Evolutionary conservation across 176 grass and related monocot species (phyloP).

Genomic region (Paspalum notatum): DNA sequence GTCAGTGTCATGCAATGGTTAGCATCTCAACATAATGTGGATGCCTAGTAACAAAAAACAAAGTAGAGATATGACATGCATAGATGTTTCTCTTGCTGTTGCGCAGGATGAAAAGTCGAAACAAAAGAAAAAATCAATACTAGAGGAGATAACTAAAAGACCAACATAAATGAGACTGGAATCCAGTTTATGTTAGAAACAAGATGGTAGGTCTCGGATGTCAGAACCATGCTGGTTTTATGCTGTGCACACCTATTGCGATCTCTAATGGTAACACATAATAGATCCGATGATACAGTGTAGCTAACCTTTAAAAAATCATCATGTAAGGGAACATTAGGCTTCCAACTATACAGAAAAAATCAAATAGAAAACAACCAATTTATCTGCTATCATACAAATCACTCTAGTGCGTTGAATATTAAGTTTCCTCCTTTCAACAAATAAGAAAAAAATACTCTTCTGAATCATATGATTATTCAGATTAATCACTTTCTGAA

Average conservation of each 20-base stretch:
- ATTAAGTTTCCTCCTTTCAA: conserved; percentile 14
- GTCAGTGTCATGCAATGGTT: conserved; percentile 8
- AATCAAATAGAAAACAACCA: not conserved
- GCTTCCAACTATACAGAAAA: not conserved
- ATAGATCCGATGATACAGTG: not conserved
- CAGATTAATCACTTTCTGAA: not conserved
- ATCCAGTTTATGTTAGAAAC: not conserved
- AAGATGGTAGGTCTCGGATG: not conserved
- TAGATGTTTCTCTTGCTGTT: conserved; percentile 4
- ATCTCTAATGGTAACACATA: not conserved
- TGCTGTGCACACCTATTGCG: not conserved
- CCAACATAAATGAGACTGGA: not conserved
- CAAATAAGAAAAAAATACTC: not conserved
- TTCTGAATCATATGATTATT: not conserved
- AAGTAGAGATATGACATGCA: conserved; percentile 10
- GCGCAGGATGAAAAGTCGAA: not conserved
- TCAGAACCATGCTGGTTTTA: not conserved
- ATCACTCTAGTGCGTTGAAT: not conserved
- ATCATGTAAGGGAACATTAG: not conserved
- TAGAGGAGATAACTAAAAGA: conserved; percentile 8
- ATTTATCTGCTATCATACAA: conserved; percentile 7
- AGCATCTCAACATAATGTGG: conserved; percentile 11
- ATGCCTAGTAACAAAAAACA: conserved; percentile 10
- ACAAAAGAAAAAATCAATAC: not conserved
- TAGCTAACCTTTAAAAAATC: conserved; percentile 1